phyloP scores from a whole-genome alignment of 2,329 filamentous ascomycete genomes.

The Fusarium zealandicum region DNA sequence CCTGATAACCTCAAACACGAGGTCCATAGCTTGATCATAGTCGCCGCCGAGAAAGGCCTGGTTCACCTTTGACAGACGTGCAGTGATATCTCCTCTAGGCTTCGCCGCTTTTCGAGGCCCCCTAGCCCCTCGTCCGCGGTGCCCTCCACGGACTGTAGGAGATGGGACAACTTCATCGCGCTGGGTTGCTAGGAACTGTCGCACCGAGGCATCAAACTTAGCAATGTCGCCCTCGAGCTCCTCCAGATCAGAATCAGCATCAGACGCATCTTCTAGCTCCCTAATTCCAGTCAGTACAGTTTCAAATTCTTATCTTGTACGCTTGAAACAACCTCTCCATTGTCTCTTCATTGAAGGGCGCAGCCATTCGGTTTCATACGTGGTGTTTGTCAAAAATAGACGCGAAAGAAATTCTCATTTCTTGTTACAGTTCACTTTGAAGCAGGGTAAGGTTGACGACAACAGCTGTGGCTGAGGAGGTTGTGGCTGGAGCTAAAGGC shows the following conservation, averaged over 20 bases:
- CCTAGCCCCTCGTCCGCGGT: constrained; percentile 45
- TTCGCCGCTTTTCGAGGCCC: constrained; percentile 69
- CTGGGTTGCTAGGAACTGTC: constrained; percentile 51
- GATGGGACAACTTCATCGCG: constrained; percentile 38
- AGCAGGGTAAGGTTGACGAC: not conserved
- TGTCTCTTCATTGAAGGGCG: not conserved
- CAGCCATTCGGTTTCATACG: constrained; percentile 1
- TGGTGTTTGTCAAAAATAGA: not conserved
- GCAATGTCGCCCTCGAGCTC: constrained; percentile 54
- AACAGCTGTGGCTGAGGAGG: not conserved
- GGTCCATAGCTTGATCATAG: constrained; percentile 65
- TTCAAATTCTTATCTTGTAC: not conserved
- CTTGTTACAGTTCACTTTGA: not conserved
- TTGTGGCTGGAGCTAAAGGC: not conserved
- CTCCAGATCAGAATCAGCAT: constrained; percentile 55
- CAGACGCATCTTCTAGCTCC: constrained; percentile 43
- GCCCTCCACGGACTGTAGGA: constrained; percentile 27
- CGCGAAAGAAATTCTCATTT: not conserved
- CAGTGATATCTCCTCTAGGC: constrained; percentile 74
- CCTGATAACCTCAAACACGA: constrained; percentile 69
- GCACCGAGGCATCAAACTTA: constrained; percentile 52
- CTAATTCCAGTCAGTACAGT: constrained; percentile 15
- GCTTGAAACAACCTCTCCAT: constrained; percentile 9
- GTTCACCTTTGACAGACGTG: constrained; percentile 70
- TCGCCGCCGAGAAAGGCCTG: constrained; percentile 70